Percentiles rank a stretch among this genome's conserved stretches.
These are phyloP conservation scores for Coniochaeta prunicola DNA, from an alignment of 2,329 filamentous ascomycete species.

Conservation along the genomic window DNA sequence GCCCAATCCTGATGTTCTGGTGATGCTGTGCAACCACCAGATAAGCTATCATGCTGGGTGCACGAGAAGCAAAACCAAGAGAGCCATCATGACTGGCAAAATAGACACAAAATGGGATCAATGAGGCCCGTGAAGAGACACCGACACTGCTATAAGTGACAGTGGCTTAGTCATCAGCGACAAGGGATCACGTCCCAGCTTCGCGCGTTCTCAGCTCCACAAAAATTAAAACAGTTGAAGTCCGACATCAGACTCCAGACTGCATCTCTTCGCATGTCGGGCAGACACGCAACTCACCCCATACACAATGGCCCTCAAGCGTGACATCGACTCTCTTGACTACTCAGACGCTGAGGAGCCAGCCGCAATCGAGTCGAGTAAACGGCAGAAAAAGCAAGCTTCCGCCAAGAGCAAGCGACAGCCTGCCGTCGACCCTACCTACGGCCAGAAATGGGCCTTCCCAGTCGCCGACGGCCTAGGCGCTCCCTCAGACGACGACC, in stretches of 20 bases:
- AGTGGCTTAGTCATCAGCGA: not conserved
- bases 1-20: no score
- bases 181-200: not conserved
- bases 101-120: no score
- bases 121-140: no score
- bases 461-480: constrained; percentile 49
- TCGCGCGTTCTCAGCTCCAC: not conserved
- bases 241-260: no score
- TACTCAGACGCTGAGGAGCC: not conserved
- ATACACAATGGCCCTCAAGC: not conserved
- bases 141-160: not conserved
- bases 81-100: no score
- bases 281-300: not conserved
- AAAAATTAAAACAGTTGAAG: no score
- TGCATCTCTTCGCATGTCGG: no score
- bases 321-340: not conserved
- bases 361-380: not conserved
- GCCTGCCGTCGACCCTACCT: constrained; percentile 52
- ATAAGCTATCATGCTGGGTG: no score
- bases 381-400: not conserved
- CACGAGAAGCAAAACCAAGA: no score
- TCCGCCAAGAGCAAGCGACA: constrained; percentile 9
- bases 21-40: no score
- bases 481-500: constrained; percentile 43
- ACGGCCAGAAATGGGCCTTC: constrained; percentile 67